Base-by-base conservation (phyloP, 345 rosid genomes). In the Euphorbia pulcherrima region DNA sequence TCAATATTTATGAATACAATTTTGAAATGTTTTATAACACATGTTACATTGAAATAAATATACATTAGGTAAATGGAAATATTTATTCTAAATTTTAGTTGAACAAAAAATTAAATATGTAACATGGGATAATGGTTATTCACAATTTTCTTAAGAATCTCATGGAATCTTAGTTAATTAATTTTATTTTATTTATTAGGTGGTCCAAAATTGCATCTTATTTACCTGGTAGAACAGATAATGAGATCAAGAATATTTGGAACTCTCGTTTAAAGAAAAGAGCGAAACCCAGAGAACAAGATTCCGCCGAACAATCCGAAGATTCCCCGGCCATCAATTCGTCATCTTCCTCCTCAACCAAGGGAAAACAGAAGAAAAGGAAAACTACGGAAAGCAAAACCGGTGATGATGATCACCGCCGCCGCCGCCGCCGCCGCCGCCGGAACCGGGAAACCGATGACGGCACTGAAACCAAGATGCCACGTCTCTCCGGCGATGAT, bases 191-290 rank as follows among this genome's bases (percentile, higher is more conserved):
- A 29, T 61, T 60, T 51, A 72, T 40, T 73, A 93, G 98, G 84
- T 90, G 98, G 98, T 89, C 98, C 0, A 85, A 82, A 76, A 93
- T 93, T 37, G 97, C 98, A 30, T 80, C 98, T 20, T 69, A 81
- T 50, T 72, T 93, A 30, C 86, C 96, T 0, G 97, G 97, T 69
- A 75, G 98, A 79, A 93, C 98, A 28, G 98, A 93, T 50, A 90
- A 93, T 65, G 98, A 93, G 79, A 89, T 93, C 20, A 93, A 93
- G 75, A 93, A 93, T 65, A 88, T 89, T 17, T 90, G 95, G 96
- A 89, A 93, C 62, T 90, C 94, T 8, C 86, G 85, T 72, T 75
- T 93, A 67, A 93, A 90, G 86, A 89, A 83, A 76, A 83, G 79
- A 64, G 20, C 79, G 24, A 48, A 69, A 50, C 35, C 40, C n/a